Evolutionary conservation across 441 rosid species (phyloP), one percentile per base, ranked within the genome.

Genomic region (Flueggea neowawraea): DNA sequence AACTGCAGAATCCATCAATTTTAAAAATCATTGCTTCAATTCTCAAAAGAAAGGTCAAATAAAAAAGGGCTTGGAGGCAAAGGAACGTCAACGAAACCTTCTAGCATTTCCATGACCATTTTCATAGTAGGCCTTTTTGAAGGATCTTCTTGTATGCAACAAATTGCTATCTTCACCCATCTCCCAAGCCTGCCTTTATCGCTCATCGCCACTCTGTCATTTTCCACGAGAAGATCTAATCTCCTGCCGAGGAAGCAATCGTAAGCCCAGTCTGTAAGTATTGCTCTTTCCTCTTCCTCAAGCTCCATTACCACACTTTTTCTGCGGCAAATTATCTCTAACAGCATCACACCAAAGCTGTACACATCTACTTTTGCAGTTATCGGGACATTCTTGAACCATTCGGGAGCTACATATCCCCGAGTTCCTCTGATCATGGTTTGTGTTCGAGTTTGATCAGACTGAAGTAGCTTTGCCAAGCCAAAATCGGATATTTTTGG

Each of bases 81-180:
- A 43, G 45, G 45, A 43, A 43, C 45, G 8, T 43, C 45, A 43
- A 43, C 45, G 6, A 22, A 17, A 16, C 57, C 57, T 54, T 54
- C 57, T 9, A 54, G 33, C 57, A 51, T 51, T 51, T 4, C 16
- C 6, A 6, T 51, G 15, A 11, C 54, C 17, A 14, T 51, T 9
- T 51, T 54, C 57, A 54, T 54, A 3, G 32, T 12, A 6, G 57
- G 57, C 57, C 57, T 54, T 31, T 10, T 10, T 12, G 57, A 17
- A 12, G 57, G 57, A 54, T 54, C 57, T 12, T 54, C 33, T 31
- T 54, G 57, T 2, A 54, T 17, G 33, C 57, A 54, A 36, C 57
- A 54, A 0, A 54, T 54, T 16, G 57, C 57, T 17, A 54, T 12
- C 33, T 10, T 54, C 33, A 54, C 12, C 16, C 16, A 54, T 54